Base-by-base conservation (phyloP, 139 green algal genomes). In the Tetradesmus lagerheimii region DNA sequence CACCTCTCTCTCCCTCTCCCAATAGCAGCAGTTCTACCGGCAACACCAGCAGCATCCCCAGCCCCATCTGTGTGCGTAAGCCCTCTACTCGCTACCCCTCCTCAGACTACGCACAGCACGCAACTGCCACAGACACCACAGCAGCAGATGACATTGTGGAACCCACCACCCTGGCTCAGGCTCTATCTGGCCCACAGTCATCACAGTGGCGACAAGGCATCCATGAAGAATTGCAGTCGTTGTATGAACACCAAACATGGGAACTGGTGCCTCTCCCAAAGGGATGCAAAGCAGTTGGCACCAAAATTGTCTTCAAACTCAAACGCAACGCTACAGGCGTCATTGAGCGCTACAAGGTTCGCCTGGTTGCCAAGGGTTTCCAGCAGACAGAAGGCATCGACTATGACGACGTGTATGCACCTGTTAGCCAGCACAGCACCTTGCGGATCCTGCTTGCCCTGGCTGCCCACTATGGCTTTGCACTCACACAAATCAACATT, bases 311-410 rank as follows among this genome's bases (percentile, higher is more conserved):
- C 0, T 93, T 86, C 88, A 93, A 92, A 67, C 31, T 92, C n/a
- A 95, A 95, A 83, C 39, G 81, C 0, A 64, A 91, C 18, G 53
- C 62, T 16, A 25, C 79, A 47, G 91, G 89, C 57, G 92, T 85
- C 45, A 91, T 95, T 62, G 91, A 92, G 91, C 80, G 92, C 4
- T 95, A 93, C 86, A 96, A 95, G 80, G 93, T 91, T 4, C 77
- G 93, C 0, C 86, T 95, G 8, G 92, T 96, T 14, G 91, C 88
- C 38, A 95, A 95, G 79, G 93, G 93, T 35, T 94, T 92, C 50
- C 71, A 45, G n/a, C 94, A 95, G 62, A 38, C 14, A n/a, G 62
- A 82, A 18, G 89, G 89, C 31, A 34, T 87, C 0, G 90, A 92
- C 66, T 90, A 66, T 76, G 16, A 80, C 29, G 90, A 91, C 62